These are phyloP conservation scores for Erythrobasidium hasegawianum DNA, from an alignment of 1,284 basidiomycete genomes.

Conservation along the genomic window DNA sequence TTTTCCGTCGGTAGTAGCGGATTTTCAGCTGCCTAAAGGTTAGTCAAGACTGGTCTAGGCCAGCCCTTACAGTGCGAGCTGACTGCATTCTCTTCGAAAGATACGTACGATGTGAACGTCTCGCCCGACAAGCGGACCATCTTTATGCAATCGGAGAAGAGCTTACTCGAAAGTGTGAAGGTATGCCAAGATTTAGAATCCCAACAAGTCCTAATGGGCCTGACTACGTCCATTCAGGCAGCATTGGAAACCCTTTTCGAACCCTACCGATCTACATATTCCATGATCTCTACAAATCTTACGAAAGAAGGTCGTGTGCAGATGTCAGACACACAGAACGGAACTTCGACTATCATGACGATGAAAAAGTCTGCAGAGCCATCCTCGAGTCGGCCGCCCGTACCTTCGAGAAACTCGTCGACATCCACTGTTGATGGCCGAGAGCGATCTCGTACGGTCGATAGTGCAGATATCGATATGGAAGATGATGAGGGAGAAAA, in stretches of 20 bases:
- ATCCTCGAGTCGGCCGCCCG: too few species aligned
- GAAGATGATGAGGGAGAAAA: too few species aligned
- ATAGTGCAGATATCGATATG: too few species aligned
- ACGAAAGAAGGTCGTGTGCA: slow-evolving; percentile 5
- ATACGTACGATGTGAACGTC: slow-evolving; percentile 89
- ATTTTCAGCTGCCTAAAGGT: slow-evolving; percentile 77
- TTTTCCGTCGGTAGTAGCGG: slow-evolving; percentile 74
- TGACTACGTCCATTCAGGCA: too few species aligned
- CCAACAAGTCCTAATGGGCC: too few species aligned
- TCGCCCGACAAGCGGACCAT: slow-evolving; percentile 96
- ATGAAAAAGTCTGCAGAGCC: background rate
- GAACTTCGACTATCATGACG: slow-evolving; percentile 18
- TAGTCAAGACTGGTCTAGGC: slow-evolving; percentile 29
- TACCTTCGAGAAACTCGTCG: too few species aligned
- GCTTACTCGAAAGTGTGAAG: slow-evolving; percentile 72
- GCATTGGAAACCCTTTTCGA: slow-evolving; percentile 64
- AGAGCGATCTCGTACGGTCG: slow-evolving; percentile 31
- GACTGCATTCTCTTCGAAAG: too few species aligned
- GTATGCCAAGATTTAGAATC: too few species aligned
- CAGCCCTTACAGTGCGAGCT: too few species aligned
- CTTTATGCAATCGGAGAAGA: slow-evolving; percentile 81
- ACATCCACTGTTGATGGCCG: background rate
- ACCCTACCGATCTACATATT: slow-evolving; percentile 65
- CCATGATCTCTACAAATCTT: slow-evolving; percentile 42
- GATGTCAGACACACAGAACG: slow-evolving; percentile 9